Evolutionary conservation across 2,329 filamentous ascomycete species (phyloP).

Genomic region (Colletotrichum godetiae): DNA sequence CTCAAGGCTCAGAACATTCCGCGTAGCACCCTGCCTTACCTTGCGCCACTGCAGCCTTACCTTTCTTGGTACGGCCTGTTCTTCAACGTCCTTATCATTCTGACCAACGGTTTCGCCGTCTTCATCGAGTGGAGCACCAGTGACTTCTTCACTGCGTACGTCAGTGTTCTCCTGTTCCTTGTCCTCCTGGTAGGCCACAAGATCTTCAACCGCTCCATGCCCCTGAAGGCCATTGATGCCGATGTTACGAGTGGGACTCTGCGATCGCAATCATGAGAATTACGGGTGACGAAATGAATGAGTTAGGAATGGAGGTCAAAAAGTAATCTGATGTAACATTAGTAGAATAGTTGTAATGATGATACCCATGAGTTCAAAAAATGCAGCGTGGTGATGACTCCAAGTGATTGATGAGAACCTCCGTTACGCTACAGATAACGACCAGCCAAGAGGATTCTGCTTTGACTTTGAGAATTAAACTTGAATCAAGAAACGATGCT

Average conservation of each 20-base stretch:
- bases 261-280: conserved; percentile 7
- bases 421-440: not conserved
- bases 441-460: not conserved
- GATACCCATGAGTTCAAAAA: conserved; percentile 26
- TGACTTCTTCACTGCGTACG: conserved; percentile 73
- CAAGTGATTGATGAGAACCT: not conserved
- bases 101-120: conserved; percentile 77
- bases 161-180: conserved; percentile 73
- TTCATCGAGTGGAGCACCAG: conserved; percentile 73
- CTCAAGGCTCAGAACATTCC: conserved; percentile 67
- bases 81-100: conserved; percentile 71
- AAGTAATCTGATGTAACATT: conserved; percentile 29
- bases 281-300: not conserved
- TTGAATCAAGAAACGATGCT: conserved; percentile 37
- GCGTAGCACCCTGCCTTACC: conserved; percentile 69
- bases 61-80: conserved; percentile 74
- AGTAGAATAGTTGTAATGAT: conserved; percentile 32
- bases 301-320: not conserved
- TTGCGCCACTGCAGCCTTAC: conserved; percentile 71
- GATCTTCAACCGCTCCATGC: conserved; percentile 53
- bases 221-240: conserved; percentile 49
- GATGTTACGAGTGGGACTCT: conserved; percentile 43
- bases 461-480: not conserved
- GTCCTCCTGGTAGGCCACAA: conserved; percentile 73
- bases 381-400: not conserved